These are phyloP conservation scores for Cystobasidiaceae sp. DNA, from an alignment of 1,284 basidiomycete genomes.

Conservation along the genomic window DNA sequence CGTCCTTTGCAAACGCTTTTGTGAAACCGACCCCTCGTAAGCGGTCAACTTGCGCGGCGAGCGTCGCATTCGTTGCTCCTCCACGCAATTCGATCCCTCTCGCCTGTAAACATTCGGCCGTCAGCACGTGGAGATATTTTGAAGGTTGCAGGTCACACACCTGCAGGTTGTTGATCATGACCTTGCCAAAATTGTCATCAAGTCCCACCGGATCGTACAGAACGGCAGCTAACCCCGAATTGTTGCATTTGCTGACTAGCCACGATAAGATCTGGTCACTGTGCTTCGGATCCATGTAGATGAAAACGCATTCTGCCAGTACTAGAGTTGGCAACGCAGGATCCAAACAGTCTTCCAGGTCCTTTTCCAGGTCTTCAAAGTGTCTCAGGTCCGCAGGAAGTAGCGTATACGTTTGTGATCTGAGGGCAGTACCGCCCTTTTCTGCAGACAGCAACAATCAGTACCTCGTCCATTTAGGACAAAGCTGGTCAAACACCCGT, in stretches of 20 bases:
- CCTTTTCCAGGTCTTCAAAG: conserved; percentile 40
- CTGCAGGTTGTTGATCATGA: conserved; percentile 80
- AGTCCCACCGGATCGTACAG: conserved; percentile 89
- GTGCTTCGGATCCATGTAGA: conserved; percentile 67
- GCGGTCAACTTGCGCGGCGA: conserved; percentile 59
- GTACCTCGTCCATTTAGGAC: background rate
- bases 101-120: conserved; percentile 51
- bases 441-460: conserved; percentile 48
- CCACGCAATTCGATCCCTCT: conserved; percentile 71
- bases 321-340: conserved; percentile 67
- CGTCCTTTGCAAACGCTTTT: conserved; percentile 56
- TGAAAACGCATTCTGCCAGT: conserved; percentile 84
- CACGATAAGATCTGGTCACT: conserved; percentile 63
- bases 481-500: background rate
- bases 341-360: conserved; percentile 53
- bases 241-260: conserved; percentile 60
- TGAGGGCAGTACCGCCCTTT: conserved; percentile 64
- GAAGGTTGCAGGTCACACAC: conserved; percentile 50
- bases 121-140: background rate
- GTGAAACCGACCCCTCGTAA: conserved; percentile 60
- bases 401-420: conserved; percentile 64
- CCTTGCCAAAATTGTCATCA: conserved; percentile 72
- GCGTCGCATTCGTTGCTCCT: conserved; percentile 57
- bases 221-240: conserved; percentile 47
- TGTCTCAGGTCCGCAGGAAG: conserved; percentile 68